Evolutionary conservation across 495 filamentous ascomycete genomes (phyloP), one percentile per base, ranked within the genome.

Genomic region (Oidiodendron maius): DNA sequence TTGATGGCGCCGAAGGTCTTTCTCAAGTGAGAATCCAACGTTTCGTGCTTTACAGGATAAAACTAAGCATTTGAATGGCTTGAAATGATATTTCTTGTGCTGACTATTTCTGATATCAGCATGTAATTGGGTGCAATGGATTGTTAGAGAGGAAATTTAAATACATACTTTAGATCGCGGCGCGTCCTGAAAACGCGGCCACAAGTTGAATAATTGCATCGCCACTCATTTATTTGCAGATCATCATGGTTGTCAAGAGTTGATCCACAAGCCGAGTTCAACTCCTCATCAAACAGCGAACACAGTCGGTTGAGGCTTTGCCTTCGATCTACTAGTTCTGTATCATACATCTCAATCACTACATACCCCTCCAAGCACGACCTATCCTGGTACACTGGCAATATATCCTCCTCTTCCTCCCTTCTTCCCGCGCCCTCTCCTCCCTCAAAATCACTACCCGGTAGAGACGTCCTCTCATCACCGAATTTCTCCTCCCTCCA

Each of bases 161-260:
- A 32, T 32, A n/a, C 16, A 6, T 45, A 45, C 42, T 45, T 45
- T 15, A 45, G 42, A 15, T 3, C 25, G n/a, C 34, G 16, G 2
- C 42, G 42, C 4, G 30, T 18, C 10, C 15, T 28, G 25, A 45
- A 45, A 2, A 24, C 3, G 1, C 42, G 42, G 25, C 42, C 42
- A 45, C 42, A 45, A 24, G 18, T 45, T 15, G 23, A 28, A 34
- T 45, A 34, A 15, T 34, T 28, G 25, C 42, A 45, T 9, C 17
- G 25, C 42, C 42, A 45, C 24, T 34, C 26, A 32, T 32, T 32
- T n/a, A 8, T 32, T 8, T n/a, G n/a, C 8, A 32, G 8, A 32
- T 32, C n/a, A 32, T 32, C n/a, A 8, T 32, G 8, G n/a, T n/a
- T n/a, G 8, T 8, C n/a, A 32, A 32, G 28, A 32, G 28, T n/a